These are phyloP conservation scores for Micromonas pusilla DNA, from an alignment of 139 green algal species.

Conservation along the genomic window DNA sequence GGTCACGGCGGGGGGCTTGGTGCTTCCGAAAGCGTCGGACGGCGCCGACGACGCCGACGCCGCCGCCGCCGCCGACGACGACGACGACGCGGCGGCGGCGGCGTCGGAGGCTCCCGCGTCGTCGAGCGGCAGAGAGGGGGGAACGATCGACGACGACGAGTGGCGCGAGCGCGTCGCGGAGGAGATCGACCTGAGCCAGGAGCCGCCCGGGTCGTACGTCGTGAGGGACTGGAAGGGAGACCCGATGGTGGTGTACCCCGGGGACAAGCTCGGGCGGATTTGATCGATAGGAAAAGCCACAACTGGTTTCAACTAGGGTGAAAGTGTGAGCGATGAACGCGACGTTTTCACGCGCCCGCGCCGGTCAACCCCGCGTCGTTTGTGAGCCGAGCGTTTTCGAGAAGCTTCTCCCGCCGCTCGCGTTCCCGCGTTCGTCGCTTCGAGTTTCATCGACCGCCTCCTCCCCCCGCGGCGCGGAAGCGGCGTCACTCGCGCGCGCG, in stretches of 20 bases:
- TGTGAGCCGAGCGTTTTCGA: background rate
- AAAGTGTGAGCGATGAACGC: background rate
- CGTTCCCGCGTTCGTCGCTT: background rate
- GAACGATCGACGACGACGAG: no score
- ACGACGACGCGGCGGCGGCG: background rate
- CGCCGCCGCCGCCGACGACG: background rate
- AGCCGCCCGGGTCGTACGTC: background rate
- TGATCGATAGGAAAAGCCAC: no score
- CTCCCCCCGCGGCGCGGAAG: no score
- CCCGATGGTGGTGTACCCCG: background rate
- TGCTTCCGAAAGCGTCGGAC: background rate
- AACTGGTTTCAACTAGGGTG: no score
- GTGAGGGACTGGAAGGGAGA: background rate
- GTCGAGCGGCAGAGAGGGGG: no score
- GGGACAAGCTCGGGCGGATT: background rate
- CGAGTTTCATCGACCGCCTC: background rate
- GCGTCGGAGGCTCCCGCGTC: no score
- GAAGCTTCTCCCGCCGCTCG: background rate
- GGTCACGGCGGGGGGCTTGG: background rate
- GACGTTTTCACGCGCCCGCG: background rate
- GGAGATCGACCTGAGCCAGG: background rate
- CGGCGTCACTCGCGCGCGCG: no score
- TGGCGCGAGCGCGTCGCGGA: background rate
- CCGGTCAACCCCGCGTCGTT: background rate
- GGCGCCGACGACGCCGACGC: background rate